phyloP scores from a whole-genome alignment of 1,284 basidiomycete genomes.

The Anthracocystis panici-leucophaei region DNA sequence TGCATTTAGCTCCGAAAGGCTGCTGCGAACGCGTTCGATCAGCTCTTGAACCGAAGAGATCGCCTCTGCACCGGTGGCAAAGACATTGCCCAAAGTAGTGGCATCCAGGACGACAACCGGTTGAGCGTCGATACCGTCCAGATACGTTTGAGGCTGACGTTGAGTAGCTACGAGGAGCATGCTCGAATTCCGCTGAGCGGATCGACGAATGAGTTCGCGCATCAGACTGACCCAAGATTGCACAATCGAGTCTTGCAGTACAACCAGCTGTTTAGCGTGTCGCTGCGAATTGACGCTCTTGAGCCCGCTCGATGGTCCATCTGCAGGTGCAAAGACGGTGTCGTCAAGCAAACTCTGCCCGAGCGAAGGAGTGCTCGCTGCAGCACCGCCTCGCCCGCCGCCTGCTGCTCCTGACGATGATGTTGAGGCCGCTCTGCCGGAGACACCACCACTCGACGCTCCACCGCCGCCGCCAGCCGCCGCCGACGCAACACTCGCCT shows the following conservation, averaged over 20 bases:
- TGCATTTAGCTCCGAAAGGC: constrained; percentile 9
- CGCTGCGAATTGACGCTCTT: constrained; percentile 37
- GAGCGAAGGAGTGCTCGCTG: constrained; percentile 46
- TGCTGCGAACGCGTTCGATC: constrained; percentile 5
- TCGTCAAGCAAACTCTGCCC: constrained; percentile 42
- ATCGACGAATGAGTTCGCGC: constrained; percentile 48
- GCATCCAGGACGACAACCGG: constrained; percentile 31
- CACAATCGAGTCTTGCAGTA: constrained; percentile 56
- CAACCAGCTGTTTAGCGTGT: constrained; percentile 54
- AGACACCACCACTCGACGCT: background rate
- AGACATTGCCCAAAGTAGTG: constrained; percentile 21
- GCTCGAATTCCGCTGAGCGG: constrained; percentile 20
- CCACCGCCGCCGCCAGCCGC: background rate
- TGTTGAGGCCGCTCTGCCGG: constrained; percentile 2
- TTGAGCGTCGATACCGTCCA: constrained; percentile 17
- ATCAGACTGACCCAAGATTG: constrained; percentile 47
- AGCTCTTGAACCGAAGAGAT: constrained; percentile 16
- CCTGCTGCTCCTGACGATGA: constrained; percentile 1
- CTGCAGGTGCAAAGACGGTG: constrained; percentile 28
- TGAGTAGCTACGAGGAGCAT: constrained; percentile 34
- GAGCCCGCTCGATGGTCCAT: constrained; percentile 19
- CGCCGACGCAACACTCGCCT: constrained; percentile 14
- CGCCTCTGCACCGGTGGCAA: constrained; percentile 7
- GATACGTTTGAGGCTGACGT: constrained; percentile 29
- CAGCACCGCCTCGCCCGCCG: constrained; percentile 2